These are phyloP conservation scores for Blastobotrys ciferrii DNA, from an alignment of 1,139 yeast species.

Conservation along the genomic window DNA sequence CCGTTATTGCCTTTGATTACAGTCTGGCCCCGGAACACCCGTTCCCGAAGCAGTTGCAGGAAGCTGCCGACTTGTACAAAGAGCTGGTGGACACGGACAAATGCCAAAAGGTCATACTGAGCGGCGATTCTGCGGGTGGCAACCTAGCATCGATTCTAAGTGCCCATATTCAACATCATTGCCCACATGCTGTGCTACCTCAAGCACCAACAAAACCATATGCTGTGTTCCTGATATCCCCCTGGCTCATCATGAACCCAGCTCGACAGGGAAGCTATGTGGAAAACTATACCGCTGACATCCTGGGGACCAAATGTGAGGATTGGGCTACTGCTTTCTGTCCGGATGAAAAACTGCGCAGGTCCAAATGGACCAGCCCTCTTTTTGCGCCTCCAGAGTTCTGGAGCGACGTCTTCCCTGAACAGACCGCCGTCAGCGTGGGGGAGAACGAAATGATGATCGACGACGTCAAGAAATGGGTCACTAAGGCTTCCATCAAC, in stretches of 20 bases:
- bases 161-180: slow-evolving; percentile 41
- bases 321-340: slow-evolving; percentile 7
- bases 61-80: slow-evolving; percentile 37
- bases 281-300: not conserved
- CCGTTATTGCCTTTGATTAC: slow-evolving; percentile 42
- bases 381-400: not conserved
- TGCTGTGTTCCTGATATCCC: slow-evolving; percentile 42
- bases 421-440: not conserved
- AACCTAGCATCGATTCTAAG: slow-evolving; percentile 41
- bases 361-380: slow-evolving; percentile 7
- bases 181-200: slow-evolving; percentile 24
- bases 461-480: slow-evolving; percentile 8
- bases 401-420: slow-evolving; percentile 7
- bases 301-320: not conserved
- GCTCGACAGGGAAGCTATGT: slow-evolving; percentile 5
- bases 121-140: slow-evolving; percentile 51
- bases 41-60: slow-evolving; percentile 45
- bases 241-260: slow-evolving; percentile 43
- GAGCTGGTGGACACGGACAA: slow-evolving; percentile 38
- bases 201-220: slow-evolving; percentile 35
- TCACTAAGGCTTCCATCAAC: not conserved
- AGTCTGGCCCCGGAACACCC: slow-evolving; percentile 37
- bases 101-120: slow-evolving; percentile 35
- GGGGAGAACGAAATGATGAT: slow-evolving; percentile 7
- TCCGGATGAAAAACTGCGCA: not conserved